These are phyloP conservation scores for Colletotrichum godetiae DNA, from an alignment of 2,329 filamentous ascomycete species.

Conservation along the genomic window DNA sequence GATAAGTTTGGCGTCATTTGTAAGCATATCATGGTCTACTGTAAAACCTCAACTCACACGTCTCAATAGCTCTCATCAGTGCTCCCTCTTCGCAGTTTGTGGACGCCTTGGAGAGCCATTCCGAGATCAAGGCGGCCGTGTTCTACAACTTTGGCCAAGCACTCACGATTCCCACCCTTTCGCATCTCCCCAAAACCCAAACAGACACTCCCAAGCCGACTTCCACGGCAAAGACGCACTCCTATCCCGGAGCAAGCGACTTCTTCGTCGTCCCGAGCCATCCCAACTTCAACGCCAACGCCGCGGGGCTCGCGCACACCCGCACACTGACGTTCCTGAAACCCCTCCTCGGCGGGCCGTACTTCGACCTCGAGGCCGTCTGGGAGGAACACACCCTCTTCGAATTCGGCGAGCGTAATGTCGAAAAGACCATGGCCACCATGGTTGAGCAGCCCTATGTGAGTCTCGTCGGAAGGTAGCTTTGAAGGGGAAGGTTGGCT, in stretches of 20 bases:
- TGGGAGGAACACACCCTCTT: conserved; percentile 83
- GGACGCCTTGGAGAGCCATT: not conserved
- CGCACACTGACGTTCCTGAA: conserved; percentile 75
- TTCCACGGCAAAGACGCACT: conserved; percentile 46
- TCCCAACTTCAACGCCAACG: conserved; percentile 60
- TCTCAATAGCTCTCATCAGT: not conserved
- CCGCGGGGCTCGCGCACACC: conserved; percentile 73
- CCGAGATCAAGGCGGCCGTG: conserved; percentile 30
- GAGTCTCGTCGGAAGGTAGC: conserved; percentile 44
- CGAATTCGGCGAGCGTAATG: conserved; percentile 76
- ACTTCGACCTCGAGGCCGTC: conserved; percentile 79
- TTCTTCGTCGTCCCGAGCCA: conserved; percentile 62
- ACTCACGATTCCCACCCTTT: conserved; percentile 22
- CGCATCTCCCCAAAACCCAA: conserved; percentile 7
- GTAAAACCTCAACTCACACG: not conserved
- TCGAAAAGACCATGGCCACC: conserved; percentile 81
- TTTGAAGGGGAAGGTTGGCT: not conserved
- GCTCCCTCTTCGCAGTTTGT: not conserved
- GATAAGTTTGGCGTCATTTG: conserved; percentile 36
- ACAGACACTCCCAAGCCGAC: not conserved
- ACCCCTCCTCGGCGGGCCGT: conserved; percentile 69
- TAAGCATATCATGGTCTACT: not conserved
- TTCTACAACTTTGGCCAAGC: conserved; percentile 24
- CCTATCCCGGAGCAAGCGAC: conserved; percentile 49
- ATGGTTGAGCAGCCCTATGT: conserved; percentile 86